phyloP scores from a whole-genome alignment of 2,329 filamentous ascomycete species.

The Westerdykella ornata region DNA sequence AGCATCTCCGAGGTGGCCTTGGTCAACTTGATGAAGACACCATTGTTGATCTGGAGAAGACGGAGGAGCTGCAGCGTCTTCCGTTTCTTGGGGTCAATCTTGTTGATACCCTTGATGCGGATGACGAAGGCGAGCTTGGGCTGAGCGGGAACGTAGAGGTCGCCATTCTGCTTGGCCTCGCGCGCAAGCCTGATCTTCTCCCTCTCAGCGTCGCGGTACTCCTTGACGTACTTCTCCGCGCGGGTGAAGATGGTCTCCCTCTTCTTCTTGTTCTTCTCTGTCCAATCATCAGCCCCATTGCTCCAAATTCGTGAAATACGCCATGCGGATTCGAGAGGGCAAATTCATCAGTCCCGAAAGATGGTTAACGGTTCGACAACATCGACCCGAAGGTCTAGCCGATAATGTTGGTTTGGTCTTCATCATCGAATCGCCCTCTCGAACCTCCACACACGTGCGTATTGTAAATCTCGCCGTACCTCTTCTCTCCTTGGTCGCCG shows the following conservation, averaged over 20 bases:
- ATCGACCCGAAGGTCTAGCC: slow-evolving; percentile 92
- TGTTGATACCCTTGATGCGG: slow-evolving; percentile 99
- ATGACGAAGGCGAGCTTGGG: slow-evolving; percentile 95
- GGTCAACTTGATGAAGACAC: slow-evolving; percentile 94
- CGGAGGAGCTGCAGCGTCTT: slow-evolving; percentile 99
- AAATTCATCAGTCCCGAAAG: slow-evolving; percentile 89
- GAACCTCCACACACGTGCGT: slow-evolving; percentile 6
- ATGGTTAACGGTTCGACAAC: slow-evolving; percentile 98
- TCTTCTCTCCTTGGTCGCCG: slow-evolving; percentile 81
- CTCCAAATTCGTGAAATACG: slow-evolving; percentile 1
- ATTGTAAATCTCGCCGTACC: slow-evolving; percentile 53
- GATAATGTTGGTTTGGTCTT: slow-evolving; percentile 69
- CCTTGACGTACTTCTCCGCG: slow-evolving; percentile 98
- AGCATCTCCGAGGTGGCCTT: slow-evolving; percentile 98
- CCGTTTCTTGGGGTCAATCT: slow-evolving; percentile 99
- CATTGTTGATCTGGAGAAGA: slow-evolving; percentile 99
- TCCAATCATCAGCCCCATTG: slow-evolving; percentile 31
- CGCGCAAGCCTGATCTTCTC: slow-evolving; percentile 95
- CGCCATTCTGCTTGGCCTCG: slow-evolving; percentile 83
- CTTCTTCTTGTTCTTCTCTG: slow-evolving; percentile 96
- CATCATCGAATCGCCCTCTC: slow-evolving; percentile 61
- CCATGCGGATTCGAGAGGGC: slow-evolving; percentile 16
- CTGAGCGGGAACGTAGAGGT: slow-evolving; percentile 91
- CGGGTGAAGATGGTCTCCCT: slow-evolving; percentile 98
- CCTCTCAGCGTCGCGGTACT: slow-evolving; percentile 97